phyloP scores from a whole-genome alignment of 345 rosid genomes.

The Aegle marmelos region DNA sequence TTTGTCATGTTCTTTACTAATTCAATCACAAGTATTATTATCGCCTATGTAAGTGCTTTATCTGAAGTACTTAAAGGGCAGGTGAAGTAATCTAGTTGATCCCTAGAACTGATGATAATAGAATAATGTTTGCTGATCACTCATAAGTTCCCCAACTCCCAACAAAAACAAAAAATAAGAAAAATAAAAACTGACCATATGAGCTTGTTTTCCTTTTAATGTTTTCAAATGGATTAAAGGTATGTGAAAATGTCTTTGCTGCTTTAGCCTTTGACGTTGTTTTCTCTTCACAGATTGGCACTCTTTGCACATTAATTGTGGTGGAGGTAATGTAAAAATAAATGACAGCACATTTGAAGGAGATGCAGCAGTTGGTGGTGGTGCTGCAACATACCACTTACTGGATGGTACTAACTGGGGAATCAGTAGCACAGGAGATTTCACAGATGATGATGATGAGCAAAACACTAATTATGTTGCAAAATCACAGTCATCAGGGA shows the following conservation, averaged over 20 bases:
- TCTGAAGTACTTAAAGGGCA: neutral
- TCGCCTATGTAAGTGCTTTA: neutral
- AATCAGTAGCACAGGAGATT: conserved; percentile 52
- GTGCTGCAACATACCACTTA: conserved; percentile 31
- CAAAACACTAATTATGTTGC: conserved; percentile 22
- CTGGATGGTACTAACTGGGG: conserved; percentile 31
- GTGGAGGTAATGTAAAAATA: conserved; percentile 28
- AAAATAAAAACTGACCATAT: neutral
- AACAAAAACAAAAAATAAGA: too few relatives aligned
- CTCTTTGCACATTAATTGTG: conserved; percentile 42
- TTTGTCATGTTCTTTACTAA: neutral
- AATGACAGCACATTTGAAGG: conserved; percentile 25
- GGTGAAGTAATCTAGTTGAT: neutral
- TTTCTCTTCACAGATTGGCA: conserved; percentile 20
- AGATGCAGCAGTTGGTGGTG: conserved; percentile 32
- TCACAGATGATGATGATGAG: conserved; percentile 32
- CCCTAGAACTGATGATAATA: neutral
- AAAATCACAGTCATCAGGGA: conserved; percentile 9
- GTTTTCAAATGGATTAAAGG: neutral
- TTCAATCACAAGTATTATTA: neutral
- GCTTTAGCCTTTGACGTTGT: neutral
- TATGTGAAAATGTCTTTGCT: neutral
- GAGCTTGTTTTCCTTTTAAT: neutral
- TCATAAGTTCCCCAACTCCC: too few relatives aligned
- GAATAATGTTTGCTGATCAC: too few relatives aligned